Evolutionary conservation across 1,284 basidiomycete genomes (phyloP).

Genomic region (Coniferiporia weirii): DNA sequence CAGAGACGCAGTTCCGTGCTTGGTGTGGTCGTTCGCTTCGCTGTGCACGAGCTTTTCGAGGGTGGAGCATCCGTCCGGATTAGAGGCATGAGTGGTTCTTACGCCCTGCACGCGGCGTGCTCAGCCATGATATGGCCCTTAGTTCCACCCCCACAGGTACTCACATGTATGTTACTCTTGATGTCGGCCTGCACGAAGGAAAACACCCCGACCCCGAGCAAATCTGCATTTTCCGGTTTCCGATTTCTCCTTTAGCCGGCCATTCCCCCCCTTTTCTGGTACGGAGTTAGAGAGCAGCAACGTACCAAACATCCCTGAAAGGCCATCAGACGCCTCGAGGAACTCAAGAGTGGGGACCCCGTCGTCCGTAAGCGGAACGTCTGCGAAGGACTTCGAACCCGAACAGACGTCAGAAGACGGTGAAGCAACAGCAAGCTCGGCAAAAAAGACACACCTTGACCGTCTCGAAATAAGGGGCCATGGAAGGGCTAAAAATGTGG

Average conservation of each 20-base stretch:
- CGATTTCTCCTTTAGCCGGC: too few relatives aligned
- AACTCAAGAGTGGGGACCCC: slow-evolving; percentile 85
- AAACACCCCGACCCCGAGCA: slow-evolving; percentile 86
- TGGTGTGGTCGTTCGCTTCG: background rate
- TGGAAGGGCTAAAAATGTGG: background rate
- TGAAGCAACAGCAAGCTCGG: background rate
- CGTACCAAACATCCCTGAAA: slow-evolving; percentile 87
- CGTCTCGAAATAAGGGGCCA: slow-evolving; percentile 17
- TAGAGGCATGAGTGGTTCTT: slow-evolving; percentile 5
- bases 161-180: slow-evolving; percentile 79
- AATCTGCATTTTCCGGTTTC: slow-evolving; percentile 45
- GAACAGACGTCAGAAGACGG: background rate
- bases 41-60: slow-evolving; percentile 12
- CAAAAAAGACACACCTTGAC: slow-evolving; percentile 2
- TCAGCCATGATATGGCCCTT: background rate
- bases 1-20: slow-evolving; percentile 11
- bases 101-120: slow-evolving; percentile 3
- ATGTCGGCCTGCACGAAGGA: slow-evolving; percentile 89
- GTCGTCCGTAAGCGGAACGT: slow-evolving; percentile 69
- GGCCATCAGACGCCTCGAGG: slow-evolving; percentile 85
- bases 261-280: too few relatives aligned
- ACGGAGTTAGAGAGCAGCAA: background rate
- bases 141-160: slow-evolving; percentile 23
- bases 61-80: slow-evolving; percentile 6
- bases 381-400: slow-evolving; percentile 71